Percentiles rank a stretch among this genome's conserved stretches.
Evolutionary conservation across 192 early-diverging fungal species (phyloP).

Genomic region (Coemansia sp.): DNA sequence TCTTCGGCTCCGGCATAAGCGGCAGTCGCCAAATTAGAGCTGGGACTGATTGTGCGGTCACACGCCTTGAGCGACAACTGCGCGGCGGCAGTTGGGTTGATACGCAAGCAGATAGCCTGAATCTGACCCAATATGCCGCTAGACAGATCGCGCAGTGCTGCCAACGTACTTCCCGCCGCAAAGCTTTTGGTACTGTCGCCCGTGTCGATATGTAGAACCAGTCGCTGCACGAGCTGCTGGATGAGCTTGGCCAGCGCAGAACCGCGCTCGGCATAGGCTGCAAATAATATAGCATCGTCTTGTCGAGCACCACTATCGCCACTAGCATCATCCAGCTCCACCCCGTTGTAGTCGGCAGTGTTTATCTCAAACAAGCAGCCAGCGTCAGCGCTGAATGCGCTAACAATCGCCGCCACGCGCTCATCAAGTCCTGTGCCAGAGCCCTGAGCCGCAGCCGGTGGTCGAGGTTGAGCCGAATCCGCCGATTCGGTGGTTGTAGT

Average conservation of each 20-base stretch:
- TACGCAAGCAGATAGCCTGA: slow-evolving; percentile 27
- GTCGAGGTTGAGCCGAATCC: background rate
- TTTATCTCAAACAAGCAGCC: slow-evolving; percentile 13
- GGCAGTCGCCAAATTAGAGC: no score
- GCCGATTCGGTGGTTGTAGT: background rate
- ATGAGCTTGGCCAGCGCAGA: slow-evolving; percentile 23
- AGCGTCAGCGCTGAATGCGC: slow-evolving; percentile 2
- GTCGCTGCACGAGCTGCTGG: slow-evolving; percentile 19
- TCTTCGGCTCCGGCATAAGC: background rate
- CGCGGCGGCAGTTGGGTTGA: slow-evolving; percentile 16
- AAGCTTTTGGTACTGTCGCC: slow-evolving; percentile 9
- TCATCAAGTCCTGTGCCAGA: slow-evolving; percentile 6
- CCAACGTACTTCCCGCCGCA: slow-evolving; percentile 6
- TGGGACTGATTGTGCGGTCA: background rate
- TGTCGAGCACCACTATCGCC: background rate
- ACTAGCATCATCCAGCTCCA: background rate
- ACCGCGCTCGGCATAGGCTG: slow-evolving; percentile 14
- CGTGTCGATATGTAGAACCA: slow-evolving; percentile 11
- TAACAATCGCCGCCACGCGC: slow-evolving; percentile 16
- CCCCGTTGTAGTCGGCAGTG: background rate
- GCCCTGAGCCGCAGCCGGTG: background rate
- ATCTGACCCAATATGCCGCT: slow-evolving; percentile 39
- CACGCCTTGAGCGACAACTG: slow-evolving; percentile 17
- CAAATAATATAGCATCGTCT: background rate
- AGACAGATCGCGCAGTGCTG: slow-evolving; percentile 24